Evolutionary conservation across 768 basidiomycete genomes (phyloP).

Genomic region (Panellus pusillus): DNA sequence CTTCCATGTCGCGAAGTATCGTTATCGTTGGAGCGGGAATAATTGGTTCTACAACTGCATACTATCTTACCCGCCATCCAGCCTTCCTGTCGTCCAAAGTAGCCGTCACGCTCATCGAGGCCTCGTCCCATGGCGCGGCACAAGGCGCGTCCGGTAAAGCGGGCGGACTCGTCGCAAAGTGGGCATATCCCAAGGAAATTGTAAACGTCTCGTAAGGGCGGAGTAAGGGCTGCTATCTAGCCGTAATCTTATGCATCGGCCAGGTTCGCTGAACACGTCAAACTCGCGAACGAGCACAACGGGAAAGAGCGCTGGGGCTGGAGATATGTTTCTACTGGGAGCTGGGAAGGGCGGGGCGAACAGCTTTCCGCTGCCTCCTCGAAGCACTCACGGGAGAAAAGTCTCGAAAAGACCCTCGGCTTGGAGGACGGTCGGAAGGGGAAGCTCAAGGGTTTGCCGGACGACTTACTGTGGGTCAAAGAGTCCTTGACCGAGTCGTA

Average conservation of each 20-base stretch:
- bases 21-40: constrained; percentile 86
- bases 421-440: constrained; percentile 31
- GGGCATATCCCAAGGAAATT: constrained; percentile 78
- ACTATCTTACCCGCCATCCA: constrained; percentile 68
- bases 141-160: constrained; percentile 86
- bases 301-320: constrained; percentile 83
- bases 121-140: constrained; percentile 64
- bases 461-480: constrained; percentile 54
- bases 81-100: constrained; percentile 39
- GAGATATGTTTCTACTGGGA: constrained; percentile 70
- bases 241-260: too few species aligned
- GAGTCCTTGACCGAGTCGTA: constrained; percentile 62
- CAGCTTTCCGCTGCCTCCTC: constrained; percentile 19
- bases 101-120: constrained; percentile 67
- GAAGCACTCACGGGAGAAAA: constrained; percentile 39
- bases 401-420: constrained; percentile 57
- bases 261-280: constrained; percentile 65
- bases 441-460: constrained; percentile 42
- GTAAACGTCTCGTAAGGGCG: constrained; percentile 52
- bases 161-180: constrained; percentile 80
- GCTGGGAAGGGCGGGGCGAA: constrained; percentile 69
- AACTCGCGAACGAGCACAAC: constrained; percentile 65
- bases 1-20: constrained; percentile 39
- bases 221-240: too few species aligned
- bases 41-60: constrained; percentile 81